Conservation (phyloP, 192 early-diverging fungal genomes). For the Chytriomyces hyalinus region DNA sequence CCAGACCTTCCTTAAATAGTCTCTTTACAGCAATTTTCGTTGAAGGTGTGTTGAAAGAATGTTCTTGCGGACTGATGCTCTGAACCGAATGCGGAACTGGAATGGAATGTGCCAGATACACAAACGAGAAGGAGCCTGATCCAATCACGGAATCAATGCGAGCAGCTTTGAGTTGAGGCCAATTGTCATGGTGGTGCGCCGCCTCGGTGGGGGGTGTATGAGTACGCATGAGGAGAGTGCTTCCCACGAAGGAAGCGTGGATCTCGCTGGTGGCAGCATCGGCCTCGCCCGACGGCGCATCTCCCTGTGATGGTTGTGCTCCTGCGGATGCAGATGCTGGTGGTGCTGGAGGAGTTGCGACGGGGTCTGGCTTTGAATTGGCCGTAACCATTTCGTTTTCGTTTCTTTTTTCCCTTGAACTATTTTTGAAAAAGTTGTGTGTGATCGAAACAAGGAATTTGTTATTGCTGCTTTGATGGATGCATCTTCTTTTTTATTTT, state of each 20-base stretch:
- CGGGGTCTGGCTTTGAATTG: too few species aligned
- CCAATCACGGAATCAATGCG: conserved; percentile 46
- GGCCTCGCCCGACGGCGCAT: background rate
- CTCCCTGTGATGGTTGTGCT: background rate
- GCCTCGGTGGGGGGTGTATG: background rate
- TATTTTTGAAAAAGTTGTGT: too few species aligned
- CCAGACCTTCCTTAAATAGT: conserved; percentile 54
- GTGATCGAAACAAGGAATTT: too few species aligned
- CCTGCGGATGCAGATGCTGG: background rate
- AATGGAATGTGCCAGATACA: conserved; percentile 42
- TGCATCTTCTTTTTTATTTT: background rate
- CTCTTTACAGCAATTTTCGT: conserved; percentile 52
- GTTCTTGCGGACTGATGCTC: conserved; percentile 3
- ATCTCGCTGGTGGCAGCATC: background rate
- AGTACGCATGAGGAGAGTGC: background rate
- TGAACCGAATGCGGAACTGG: background rate
- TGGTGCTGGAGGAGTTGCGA: background rate
- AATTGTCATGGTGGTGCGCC: background rate
- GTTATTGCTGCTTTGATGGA: too few species aligned
- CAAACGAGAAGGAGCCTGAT: conserved; percentile 56
- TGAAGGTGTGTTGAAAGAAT: background rate
- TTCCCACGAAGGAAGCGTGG: background rate
- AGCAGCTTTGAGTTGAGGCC: conserved; percentile 10
- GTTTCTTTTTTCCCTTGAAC: too few species aligned
- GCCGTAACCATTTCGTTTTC: too few species aligned